Conservation (phyloP, 2,329 filamentous ascomycete genomes). For the Alternaria conjuncta region DNA sequence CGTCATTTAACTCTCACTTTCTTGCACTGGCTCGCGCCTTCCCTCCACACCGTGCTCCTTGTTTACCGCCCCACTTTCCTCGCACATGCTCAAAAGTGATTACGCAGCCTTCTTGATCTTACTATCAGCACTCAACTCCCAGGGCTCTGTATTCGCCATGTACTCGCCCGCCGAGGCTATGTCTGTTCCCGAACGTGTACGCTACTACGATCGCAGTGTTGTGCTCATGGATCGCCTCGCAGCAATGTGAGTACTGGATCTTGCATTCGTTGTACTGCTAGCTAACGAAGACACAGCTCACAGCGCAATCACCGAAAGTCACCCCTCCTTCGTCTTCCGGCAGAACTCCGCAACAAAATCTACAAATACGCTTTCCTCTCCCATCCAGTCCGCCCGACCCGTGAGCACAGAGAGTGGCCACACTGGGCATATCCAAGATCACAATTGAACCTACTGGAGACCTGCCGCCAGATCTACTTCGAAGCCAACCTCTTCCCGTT, state of each 20-base stretch:
- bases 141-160: not conserved
- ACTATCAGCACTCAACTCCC: not conserved
- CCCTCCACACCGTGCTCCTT: not conserved
- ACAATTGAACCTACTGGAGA: not conserved
- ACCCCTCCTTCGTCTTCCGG: slow-evolving; percentile 11
- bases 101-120: not conserved
- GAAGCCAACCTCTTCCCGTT: slow-evolving; percentile 8
- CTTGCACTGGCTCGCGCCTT: not conserved
- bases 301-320: slow-evolving; percentile 7
- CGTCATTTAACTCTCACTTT: not conserved
- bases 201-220: not conserved
- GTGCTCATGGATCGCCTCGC: not conserved
- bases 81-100: not conserved
- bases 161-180: not conserved
- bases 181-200: not conserved
- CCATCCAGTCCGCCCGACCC: not conserved
- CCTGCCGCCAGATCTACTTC: slow-evolving; percentile 4
- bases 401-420: not conserved
- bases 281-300: not conserved
- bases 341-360: slow-evolving; percentile 12
- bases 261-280: not conserved
- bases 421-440: slow-evolving; percentile 1
- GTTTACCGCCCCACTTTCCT: slow-evolving; percentile 2
- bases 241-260: not conserved
- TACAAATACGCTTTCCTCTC: slow-evolving; percentile 7